Base-by-base conservation (phyloP, 108 stramenopile genomes). In the Cyclotella distinguenda region DNA sequence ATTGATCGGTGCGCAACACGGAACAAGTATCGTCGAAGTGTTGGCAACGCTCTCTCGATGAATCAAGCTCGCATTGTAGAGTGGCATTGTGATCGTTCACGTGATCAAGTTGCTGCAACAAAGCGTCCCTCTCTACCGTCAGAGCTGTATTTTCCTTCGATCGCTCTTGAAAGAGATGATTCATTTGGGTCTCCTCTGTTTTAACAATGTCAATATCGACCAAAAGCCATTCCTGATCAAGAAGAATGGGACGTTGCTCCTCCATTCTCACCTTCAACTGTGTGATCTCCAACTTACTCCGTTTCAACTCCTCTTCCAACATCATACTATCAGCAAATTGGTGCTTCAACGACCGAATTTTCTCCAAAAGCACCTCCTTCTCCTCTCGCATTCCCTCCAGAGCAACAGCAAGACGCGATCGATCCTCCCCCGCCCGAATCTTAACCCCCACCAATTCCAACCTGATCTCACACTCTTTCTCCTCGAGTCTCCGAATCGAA, bases 291-390 rank as follows among this genome's bases (percentile, higher is more conserved):
- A 12, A 3, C 34, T 39, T 46, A 4, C 58, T 47, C 13, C 30
- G 35, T 33, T 60, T 39, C 39, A 70, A 12, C 31, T 78, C 68
- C 16, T 47, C 50, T 19, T 52, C 56, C 19, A 74, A 45, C 27
- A 31, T 59, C 66, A 70, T 66, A 26, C 64, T 55, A 48, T 53
- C 64, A 18, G 68, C 57, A 4, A 78, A 49, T 63, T 78, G 46
- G 25, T 55, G 30, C 46, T 70, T 70, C 4, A 78, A 28, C 21
- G 49, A 25, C 19, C 18, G 28, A 19, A 79, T 71, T 50, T 79
- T 60, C 48, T 79, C 57, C 61, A 54, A 45, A 13, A 79, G 34
- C 15, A 64, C 49, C 21, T 26, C 45, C 40, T 42, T 49, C 22
- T 75, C 78, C n/a, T 63, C 56, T 15, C 48, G 42, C 27, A 34